Evolutionary conservation across 768 basidiomycete genomes (phyloP).

Genomic region (Termitomyces sp.): DNA sequence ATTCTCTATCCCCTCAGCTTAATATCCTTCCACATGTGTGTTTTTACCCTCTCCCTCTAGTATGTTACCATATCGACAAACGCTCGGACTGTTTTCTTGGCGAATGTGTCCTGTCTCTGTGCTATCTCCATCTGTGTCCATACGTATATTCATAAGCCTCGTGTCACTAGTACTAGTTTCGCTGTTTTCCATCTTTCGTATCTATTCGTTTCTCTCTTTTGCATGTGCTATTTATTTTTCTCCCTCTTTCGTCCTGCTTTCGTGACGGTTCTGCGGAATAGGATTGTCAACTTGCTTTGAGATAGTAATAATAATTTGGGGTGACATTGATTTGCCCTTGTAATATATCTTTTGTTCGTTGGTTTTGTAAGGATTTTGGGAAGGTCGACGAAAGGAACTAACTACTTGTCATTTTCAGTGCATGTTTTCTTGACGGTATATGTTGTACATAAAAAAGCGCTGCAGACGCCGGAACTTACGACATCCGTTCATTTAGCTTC

Average conservation of each 20-base stretch:
- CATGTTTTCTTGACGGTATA: too few species aligned
- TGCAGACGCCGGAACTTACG: too few species aligned
- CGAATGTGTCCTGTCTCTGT: neutral
- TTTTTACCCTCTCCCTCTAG: neutral
- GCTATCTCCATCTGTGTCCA: neutral
- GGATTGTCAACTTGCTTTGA: neutral
- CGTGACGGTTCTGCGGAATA: neutral
- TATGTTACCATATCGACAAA: neutral
- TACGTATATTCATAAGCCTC: neutral
- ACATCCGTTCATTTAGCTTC: too few species aligned
- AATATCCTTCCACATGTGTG: neutral
- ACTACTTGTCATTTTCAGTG: too few species aligned
- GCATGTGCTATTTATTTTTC: slow-evolving; percentile 1
- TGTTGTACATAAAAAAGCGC: too few species aligned
- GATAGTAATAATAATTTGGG: neutral
- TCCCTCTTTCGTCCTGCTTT: neutral
- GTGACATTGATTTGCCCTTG: neutral
- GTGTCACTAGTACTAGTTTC: neutral
- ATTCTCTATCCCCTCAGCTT: neutral
- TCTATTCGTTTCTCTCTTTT: neutral
- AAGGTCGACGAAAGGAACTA: too few species aligned
- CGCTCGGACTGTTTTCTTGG: neutral
- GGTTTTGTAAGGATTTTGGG: too few species aligned
- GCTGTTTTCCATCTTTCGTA: neutral
- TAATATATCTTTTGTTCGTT: neutral